These are phyloP conservation scores for Populus hybrid DNA, from an alignment of 441 rosid genomes.

Conservation along the genomic window DNA sequence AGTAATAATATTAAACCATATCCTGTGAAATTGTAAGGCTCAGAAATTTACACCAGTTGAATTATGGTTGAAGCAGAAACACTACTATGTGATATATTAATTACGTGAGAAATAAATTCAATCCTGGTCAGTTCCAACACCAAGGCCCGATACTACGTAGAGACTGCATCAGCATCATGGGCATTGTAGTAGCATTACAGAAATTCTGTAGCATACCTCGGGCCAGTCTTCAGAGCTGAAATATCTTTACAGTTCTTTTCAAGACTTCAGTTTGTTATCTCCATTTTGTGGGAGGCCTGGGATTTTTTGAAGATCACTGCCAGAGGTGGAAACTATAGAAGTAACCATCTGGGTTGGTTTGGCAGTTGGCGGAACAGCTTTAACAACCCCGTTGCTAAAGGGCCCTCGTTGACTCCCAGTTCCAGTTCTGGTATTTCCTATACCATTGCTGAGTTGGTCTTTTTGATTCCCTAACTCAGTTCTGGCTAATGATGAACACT, in stretches of 20 bases:
- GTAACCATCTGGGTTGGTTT: conserved; percentile 31
- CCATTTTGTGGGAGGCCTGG: conserved; percentile 46
- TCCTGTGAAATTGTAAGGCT: conserved; percentile 25
- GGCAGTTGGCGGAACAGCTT: conserved; percentile 29
- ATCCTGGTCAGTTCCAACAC: conserved; percentile 25
- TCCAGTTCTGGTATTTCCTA: conserved; percentile 38
- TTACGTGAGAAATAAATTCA: conserved; percentile 22
- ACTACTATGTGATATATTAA: conserved; percentile 20
- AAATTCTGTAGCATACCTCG: conserved; percentile 27
- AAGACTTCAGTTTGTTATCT: conserved; percentile 39
- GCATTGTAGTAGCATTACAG: conserved; percentile 13
- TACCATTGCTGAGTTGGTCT: conserved; percentile 37
- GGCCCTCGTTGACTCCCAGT: conserved; percentile 42
- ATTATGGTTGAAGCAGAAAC: conserved; percentile 23
- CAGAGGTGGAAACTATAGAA: conserved; percentile 21
- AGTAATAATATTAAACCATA: conserved; percentile 10
- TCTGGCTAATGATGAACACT: conserved; percentile 63
- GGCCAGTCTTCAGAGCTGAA: conserved; percentile 21
- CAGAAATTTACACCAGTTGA: conserved; percentile 32
- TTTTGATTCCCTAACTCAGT: conserved; percentile 45
- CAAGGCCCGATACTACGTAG: conserved; percentile 19
- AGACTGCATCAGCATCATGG: conserved; percentile 24
- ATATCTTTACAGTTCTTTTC: conserved; percentile 24
- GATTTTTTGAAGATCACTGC: conserved; percentile 31
- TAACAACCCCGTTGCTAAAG: conserved; percentile 40